Evolutionary conservation across 768 basidiomycete genomes (phyloP).

Genomic region (Tremella yokohamensis): DNA sequence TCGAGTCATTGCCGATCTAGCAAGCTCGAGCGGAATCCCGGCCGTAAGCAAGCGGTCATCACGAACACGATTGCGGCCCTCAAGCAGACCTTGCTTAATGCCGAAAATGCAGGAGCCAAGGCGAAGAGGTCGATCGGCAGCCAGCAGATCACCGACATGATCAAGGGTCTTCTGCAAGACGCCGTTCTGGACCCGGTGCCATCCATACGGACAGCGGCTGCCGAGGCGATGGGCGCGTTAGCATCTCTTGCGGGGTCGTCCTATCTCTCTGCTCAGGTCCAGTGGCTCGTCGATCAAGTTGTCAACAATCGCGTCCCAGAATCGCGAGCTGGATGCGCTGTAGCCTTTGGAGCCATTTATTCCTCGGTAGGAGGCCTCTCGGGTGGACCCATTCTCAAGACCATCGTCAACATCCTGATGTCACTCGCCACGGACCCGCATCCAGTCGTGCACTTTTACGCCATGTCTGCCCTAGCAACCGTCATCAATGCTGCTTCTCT

Average conservation of each 20-base stretch:
- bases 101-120: constrained; percentile 32
- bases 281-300: constrained; percentile 85
- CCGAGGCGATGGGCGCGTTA: constrained; percentile 83
- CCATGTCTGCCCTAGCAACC: constrained; percentile 73
- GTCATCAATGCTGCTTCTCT: constrained; percentile 90
- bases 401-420: constrained; percentile 90
- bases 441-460: constrained; percentile 92
- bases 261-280: constrained; percentile 81
- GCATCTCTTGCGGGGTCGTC: constrained; percentile 75
- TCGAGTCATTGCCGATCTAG: constrained; percentile 59
- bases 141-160: constrained; percentile 40
- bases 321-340: constrained; percentile 85
- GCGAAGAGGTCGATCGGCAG: constrained; percentile 40
- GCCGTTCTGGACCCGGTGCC: constrained; percentile 75
- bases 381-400: constrained; percentile 89
- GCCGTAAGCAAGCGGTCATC: constrained; percentile 75
- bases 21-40: constrained; percentile 80
- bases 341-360: constrained; percentile 89
- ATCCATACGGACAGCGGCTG: constrained; percentile 70
- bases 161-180: constrained; percentile 73
- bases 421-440: constrained; percentile 94
- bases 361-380: constrained; percentile 88
- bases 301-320: constrained; percentile 91
- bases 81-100: constrained; percentile 60
- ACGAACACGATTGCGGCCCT: constrained; percentile 76